Conservation (phyloP, 345 rosid species). For the Pelargonium nanum region DNA sequence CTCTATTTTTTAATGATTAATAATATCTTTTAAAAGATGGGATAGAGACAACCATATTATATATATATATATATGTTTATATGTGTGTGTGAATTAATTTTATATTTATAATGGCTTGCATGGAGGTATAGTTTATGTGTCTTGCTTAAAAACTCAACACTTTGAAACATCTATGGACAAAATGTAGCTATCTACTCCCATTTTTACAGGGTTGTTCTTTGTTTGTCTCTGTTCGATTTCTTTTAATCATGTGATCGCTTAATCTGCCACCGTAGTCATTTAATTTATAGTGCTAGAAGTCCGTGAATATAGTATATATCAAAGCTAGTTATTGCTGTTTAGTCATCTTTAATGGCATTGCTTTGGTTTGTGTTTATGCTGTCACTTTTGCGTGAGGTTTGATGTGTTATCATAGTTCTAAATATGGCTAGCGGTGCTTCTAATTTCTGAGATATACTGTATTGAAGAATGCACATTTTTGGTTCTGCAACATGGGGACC, state of each 20-base stretch:
- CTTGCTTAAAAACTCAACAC: not conserved
- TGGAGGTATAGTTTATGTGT: not conserved
- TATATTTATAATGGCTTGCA: not conserved
- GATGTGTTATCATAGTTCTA: not conserved
- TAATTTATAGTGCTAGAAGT: no score
- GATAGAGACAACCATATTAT: no score
- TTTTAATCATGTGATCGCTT: not conserved
- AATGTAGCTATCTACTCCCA: not conserved
- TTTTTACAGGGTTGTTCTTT: not conserved
- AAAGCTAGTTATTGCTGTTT: not conserved
- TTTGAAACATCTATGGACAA: not conserved
- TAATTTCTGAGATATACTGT: no score
- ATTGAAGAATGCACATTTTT: not conserved
- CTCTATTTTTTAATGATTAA: no score
- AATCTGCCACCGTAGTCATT: not conserved
- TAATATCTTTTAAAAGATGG: no score
- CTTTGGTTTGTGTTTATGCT: not conserved
- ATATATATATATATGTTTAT: no score
- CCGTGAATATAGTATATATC: not conserved
- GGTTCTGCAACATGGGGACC: not conserved
- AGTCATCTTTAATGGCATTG: not conserved
- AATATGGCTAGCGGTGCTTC: not conserved
- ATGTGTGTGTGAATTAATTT: not conserved
- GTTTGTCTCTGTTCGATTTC: not conserved
- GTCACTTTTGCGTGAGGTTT: not conserved